phyloP scores from a whole-genome alignment of 176 grass and related monocot genomes.

The Triticum aestivum region IWGSC_CS_RefSeq_v2.1 NC_057796.1:424429437-424429936 shows the following conservation, averaged over 20 bases:
- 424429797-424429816: neutral
- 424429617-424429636: neutral
- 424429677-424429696: neutral
- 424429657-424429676: neutral
- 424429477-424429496: neutral
- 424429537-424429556: neutral
- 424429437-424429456: conserved; percentile 7
- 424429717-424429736: neutral
- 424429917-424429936: conserved; percentile 13
- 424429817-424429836: neutral
- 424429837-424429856: conserved; percentile 11
- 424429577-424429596: neutral
- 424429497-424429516: conserved; percentile 11
- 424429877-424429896: neutral
- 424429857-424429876: neutral
- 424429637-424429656: neutral
- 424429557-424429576: neutral
- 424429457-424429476: neutral
- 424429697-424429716: neutral
- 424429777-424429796: neutral
- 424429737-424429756: neutral
- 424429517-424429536: neutral
- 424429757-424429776: neutral
- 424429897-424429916: conserved; percentile 7
- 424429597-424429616: neutral